Percentiles rank a stretch among this genome's conserved stretches.
These are phyloP conservation scores for Brettanomyces naardenensis DNA, from an alignment of 805 yeast genomes.

Conservation along the genomic window DNA sequence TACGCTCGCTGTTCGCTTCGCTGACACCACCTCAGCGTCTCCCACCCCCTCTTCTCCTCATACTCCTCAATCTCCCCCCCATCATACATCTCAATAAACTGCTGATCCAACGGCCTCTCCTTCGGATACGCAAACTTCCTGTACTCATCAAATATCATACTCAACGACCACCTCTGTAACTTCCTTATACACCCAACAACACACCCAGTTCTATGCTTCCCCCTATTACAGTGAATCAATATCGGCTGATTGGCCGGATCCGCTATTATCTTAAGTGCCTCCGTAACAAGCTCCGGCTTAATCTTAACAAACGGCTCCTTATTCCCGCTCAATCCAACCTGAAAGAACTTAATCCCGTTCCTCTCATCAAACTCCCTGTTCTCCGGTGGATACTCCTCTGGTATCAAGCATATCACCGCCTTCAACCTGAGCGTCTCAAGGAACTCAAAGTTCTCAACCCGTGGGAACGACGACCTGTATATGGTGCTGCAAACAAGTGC, in stretches of 20 bases:
- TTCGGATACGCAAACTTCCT: slow-evolving; percentile 92
- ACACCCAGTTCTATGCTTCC: slow-evolving; percentile 96
- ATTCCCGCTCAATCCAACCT: slow-evolving; percentile 90
- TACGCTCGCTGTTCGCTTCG: background rate
- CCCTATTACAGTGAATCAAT: slow-evolving; percentile 90
- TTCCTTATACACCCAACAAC: slow-evolving; percentile 87
- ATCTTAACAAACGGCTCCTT: slow-evolving; percentile 88
- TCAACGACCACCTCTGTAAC: slow-evolving; percentile 84
- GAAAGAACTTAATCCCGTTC: slow-evolving; percentile 64
- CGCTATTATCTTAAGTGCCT: slow-evolving; percentile 72
- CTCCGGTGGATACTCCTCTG: slow-evolving; percentile 84
- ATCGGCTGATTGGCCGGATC: slow-evolving; percentile 88
- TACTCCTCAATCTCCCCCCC: slow-evolving; percentile 49
- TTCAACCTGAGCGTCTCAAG: slow-evolving; percentile 55
- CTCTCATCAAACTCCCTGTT: slow-evolving; percentile 55
- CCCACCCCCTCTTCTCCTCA: slow-evolving; percentile 46
- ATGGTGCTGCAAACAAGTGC: slow-evolving; percentile 72
- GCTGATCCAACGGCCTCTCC: slow-evolving; percentile 92
- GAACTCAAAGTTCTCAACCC: slow-evolving; percentile 72
- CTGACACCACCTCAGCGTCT: slow-evolving; percentile 71
- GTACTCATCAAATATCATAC: slow-evolving; percentile 94
- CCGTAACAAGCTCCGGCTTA: slow-evolving; percentile 56
- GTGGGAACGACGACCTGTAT: slow-evolving; percentile 86
- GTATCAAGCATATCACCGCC: slow-evolving; percentile 75
- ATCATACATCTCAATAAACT: slow-evolving; percentile 85